Evolutionary conservation across 192 early-diverging fungal genomes (phyloP), one percentile per base, ranked within the genome.

Genomic region (Dispira simplex): DNA sequence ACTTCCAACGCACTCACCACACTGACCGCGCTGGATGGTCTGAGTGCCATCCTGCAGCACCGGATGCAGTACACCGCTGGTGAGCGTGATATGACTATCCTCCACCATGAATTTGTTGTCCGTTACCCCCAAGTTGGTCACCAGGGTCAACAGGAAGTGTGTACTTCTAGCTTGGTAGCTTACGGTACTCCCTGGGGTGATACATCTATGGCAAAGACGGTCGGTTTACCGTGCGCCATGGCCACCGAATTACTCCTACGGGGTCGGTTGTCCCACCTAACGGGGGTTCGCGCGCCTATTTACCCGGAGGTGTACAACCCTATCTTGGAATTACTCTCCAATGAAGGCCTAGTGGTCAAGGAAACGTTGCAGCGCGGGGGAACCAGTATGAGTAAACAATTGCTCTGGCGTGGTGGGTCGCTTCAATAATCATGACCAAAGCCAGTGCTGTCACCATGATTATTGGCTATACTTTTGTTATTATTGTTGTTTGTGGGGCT

Each of bases 81-180:
- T 25, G 96, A 98, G 68, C 85, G 90, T 39, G 96, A 98, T 72
- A 87, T 97, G 84, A 87, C 93, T 23, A 85, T 84, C 58, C 74
- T 99, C 83, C 87, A 91, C 72, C 96, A 99, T 71, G 91, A 95
- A 67, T 97, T 99, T 78, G 89, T 85, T 4, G 80, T 95, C 2
- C 74, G 87, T 56, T 75, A 76, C 55, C 21, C 21, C 0, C 11
- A 58, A 26, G 48, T 20, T 51, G 59, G 28, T 43, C 70, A 71
- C n/a, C 75, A 83, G 48, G 89, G 90, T 57, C 44, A 64, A 6
- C 68, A 73, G 62, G 73, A 82, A 63, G 81, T 76, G 0, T 71
- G 77, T n/a, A 86, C 80, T 11, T 89, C 89, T 1, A 85, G 85
- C 0, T 63, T 90, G 54, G 74, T 85, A 8, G 76, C 74, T 0